Base-by-base conservation (phyloP, 2,329 filamentous ascomycete genomes). In the Fusarium foetens region DNA sequence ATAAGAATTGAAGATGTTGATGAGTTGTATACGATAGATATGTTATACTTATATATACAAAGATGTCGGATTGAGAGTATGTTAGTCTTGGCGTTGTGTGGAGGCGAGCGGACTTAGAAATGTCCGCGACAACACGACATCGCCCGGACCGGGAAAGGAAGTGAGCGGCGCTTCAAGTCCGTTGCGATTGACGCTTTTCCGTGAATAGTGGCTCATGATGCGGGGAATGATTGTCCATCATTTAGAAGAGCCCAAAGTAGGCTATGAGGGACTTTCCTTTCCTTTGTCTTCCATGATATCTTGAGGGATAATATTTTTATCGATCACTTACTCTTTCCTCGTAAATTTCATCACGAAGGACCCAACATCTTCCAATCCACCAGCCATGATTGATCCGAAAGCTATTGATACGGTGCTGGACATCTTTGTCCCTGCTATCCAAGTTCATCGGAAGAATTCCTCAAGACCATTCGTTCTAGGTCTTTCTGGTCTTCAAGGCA, bases 401-500 rank as follows among this genome's bases (percentile, higher is more conserved):
- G 73, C 75, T 2, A 63, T 77, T 19, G 66, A 76, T 2, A 16
- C 61, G 4, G 75, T 75, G 8, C n/a, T 77, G 49, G 62, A 60
- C 1, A 60, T 68, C 2, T 76, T 74, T 6, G 23, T 77, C 21
- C 75, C 75, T 11, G 23, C 46, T 6, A 70, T 77, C 3, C 63
- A 68, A 8, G 33, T 36, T 6, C 75, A 77, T 35, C 63, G 29
- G 6, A 23, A 72, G 25, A 60, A 42, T 17, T 48, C 65, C 12
- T 23, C 65, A 8, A 68, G 61, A 9, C 72, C 74, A 4, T 77
- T 73, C 16, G 57, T 77, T 2, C 55, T 77, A 1, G 75, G 75
- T 2, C 52, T 77, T 25, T 77, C 75, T 3, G 75, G 75, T 0
- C 58, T 77, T 3, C 75, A 77, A 53, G 75, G 75, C 14, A 77